These are phyloP conservation scores for Cladosporium velox DNA, from an alignment of 2,329 filamentous ascomycete species.

Conservation along the genomic window DNA sequence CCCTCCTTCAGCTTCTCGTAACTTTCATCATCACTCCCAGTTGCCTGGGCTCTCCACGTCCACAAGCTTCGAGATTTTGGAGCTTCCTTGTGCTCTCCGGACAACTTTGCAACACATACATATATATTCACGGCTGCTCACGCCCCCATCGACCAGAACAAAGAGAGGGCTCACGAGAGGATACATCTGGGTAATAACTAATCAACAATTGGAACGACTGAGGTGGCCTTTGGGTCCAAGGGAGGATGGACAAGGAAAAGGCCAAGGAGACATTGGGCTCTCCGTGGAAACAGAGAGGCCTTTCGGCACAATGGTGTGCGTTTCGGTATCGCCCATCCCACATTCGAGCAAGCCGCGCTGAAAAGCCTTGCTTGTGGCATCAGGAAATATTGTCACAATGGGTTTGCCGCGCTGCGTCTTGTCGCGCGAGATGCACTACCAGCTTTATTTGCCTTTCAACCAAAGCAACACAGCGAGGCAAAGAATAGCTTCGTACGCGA, in stretches of 20 bases:
- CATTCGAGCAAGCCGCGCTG: not conserved
- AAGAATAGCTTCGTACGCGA: not conserved
- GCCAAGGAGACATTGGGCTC: not conserved
- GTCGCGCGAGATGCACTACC: not conserved
- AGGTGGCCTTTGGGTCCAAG: not conserved
- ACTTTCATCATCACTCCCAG: not conserved
- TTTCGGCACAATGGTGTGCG: not conserved
- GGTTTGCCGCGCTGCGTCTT: not conserved
- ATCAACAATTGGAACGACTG: not conserved
- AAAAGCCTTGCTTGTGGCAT: not conserved
- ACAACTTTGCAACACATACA: not conserved
- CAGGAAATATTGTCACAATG: not conserved
- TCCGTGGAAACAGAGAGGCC: not conserved
- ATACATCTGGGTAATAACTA: not conserved
- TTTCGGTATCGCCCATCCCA: not conserved
- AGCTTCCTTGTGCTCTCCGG: not conserved
- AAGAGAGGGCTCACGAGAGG: not conserved
- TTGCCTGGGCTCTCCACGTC: too few species aligned
- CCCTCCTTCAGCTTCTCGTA: not conserved
- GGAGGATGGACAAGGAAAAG: not conserved
- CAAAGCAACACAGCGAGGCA: not conserved
- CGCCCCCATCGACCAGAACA: not conserved
- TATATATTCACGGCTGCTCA: not conserved
- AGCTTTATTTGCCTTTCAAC: too few species aligned
- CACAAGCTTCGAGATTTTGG: not conserved